These are phyloP conservation scores for Avena atlantica DNA, from an alignment of 176 grass and related monocot genomes.

Conservation along the genomic window DNA sequence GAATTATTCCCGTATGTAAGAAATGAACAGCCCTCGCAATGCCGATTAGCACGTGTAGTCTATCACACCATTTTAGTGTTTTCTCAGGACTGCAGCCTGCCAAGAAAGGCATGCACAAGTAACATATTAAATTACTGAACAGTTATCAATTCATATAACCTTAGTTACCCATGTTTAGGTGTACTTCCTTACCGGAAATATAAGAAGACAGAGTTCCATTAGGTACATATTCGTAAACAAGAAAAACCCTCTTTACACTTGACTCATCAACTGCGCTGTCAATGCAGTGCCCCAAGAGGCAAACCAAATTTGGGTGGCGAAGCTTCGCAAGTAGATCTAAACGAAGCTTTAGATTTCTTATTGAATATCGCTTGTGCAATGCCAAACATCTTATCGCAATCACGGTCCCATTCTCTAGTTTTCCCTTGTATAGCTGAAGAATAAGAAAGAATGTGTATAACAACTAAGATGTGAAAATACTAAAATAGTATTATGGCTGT, in stretches of 20 bases:
- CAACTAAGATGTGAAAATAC: not conserved
- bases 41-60: slow-evolving; percentile 74
- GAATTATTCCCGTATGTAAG: slow-evolving; percentile 95
- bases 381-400: slow-evolving; percentile 92
- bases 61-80: slow-evolving; percentile 76
- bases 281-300: slow-evolving; percentile 90
- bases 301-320: slow-evolving; percentile 88
- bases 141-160: slow-evolving; percentile 10
- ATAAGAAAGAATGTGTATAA: slow-evolving; percentile 30
- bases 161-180: not conserved
- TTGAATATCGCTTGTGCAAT: slow-evolving; percentile 81
- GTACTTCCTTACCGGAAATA: slow-evolving; percentile 74
- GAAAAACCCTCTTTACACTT: slow-evolving; percentile 82
- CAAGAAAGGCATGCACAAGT: slow-evolving; percentile 41
- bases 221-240: slow-evolving; percentile 90
- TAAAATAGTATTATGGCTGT: not conserved
- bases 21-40: slow-evolving; percentile 97
- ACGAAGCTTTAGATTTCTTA: slow-evolving; percentile 95
- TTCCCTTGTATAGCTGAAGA: slow-evolving; percentile 95
- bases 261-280: slow-evolving; percentile 71
- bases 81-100: slow-evolving; percentile 71
- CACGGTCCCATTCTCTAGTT: slow-evolving; percentile 80
- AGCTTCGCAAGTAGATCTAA: slow-evolving; percentile 95
- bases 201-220: slow-evolving; percentile 63
- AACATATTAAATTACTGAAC: slow-evolving; percentile 18